Percentiles rank a stretch among this genome's conserved stretches.
phyloP scores from a whole-genome alignment of 164 flowering plant species.

The Macadamia integrifolia region DNA sequence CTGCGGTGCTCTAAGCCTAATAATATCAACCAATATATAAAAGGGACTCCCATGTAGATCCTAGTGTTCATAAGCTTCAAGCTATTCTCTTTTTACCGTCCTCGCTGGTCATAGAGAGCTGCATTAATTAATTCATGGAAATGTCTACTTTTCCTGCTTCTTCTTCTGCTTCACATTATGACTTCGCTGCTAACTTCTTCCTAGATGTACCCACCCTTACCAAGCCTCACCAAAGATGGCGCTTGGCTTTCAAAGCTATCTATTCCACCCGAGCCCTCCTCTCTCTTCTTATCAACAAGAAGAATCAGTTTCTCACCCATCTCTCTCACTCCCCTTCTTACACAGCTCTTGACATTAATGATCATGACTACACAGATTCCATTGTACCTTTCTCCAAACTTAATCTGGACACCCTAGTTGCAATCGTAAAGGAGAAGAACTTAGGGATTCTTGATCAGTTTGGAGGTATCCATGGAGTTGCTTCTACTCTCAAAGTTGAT shows the following conservation, averaged over 20 bases:
- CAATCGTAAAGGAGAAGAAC: neutral
- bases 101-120: no score
- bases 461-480: slow-evolving; percentile 1
- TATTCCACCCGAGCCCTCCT: slow-evolving; percentile 1
- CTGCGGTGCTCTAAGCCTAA: no score
- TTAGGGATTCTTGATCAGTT: neutral
- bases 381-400: neutral
- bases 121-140: no score
- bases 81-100: no score
- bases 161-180: no score
- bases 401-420: neutral
- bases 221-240: slow-evolving; percentile 3
- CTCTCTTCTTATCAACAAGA: neutral
- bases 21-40: no score
- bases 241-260: slow-evolving; percentile 1
- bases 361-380: no score
- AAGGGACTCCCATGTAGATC: no score
- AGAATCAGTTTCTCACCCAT: neutral
- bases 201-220: neutral
- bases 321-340: neutral
- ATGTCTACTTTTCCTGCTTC: no score
- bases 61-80: no score
- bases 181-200: neutral
- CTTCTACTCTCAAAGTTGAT: neutral
- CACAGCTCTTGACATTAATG: neutral